Evolutionary conservation across 768 basidiomycete genomes (phyloP).

Genomic region (Gelatoporia subvermispora): DNA sequence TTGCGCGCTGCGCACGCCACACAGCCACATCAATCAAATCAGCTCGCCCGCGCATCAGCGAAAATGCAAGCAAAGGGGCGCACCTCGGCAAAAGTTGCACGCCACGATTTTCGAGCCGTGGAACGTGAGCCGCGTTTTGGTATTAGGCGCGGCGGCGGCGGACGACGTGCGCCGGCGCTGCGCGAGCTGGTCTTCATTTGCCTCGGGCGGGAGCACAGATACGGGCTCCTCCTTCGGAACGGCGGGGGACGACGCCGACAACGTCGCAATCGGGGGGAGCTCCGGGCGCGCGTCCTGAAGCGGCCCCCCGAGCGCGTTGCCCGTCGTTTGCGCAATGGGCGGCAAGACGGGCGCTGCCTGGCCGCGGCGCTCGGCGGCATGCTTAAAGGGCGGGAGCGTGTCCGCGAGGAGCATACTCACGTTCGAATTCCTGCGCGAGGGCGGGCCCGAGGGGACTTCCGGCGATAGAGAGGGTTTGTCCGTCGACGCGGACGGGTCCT

Average conservation of each 20-base stretch:
- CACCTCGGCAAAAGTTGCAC: constrained; percentile 86
- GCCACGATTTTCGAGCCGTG: constrained; percentile 85
- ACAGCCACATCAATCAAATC: constrained; percentile 5
- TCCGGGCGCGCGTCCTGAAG: constrained; percentile 12
- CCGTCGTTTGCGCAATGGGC: constrained; percentile 10
- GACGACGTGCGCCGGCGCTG: constrained; percentile 62
- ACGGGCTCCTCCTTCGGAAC: constrained; percentile 48
- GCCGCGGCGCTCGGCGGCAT: constrained; percentile 15
- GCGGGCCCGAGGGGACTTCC: constrained; percentile 27
- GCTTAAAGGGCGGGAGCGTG: constrained; percentile 19
- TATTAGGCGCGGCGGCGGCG: constrained; percentile 63
- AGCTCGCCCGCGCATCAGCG: neutral
- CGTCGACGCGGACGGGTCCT: constrained; percentile 41
- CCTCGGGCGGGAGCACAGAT: constrained; percentile 16
- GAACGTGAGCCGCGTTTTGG: constrained; percentile 51
- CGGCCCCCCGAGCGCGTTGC: constrained; percentile 1
- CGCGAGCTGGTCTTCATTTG: constrained; percentile 23
- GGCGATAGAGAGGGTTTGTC: constrained; percentile 53
- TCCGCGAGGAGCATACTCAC: constrained; percentile 22
- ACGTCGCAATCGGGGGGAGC: constrained; percentile 67
- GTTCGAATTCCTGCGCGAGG: constrained; percentile 21
- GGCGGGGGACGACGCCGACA: constrained; percentile 45
- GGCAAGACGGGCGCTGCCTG: constrained; percentile 14
- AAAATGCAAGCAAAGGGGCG: constrained; percentile 19
- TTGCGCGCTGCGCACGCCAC: constrained; percentile 70